Evolutionary conservation across 164 flowering plant species (phyloP).

Genomic region (Dillenia turbinata): DNA sequence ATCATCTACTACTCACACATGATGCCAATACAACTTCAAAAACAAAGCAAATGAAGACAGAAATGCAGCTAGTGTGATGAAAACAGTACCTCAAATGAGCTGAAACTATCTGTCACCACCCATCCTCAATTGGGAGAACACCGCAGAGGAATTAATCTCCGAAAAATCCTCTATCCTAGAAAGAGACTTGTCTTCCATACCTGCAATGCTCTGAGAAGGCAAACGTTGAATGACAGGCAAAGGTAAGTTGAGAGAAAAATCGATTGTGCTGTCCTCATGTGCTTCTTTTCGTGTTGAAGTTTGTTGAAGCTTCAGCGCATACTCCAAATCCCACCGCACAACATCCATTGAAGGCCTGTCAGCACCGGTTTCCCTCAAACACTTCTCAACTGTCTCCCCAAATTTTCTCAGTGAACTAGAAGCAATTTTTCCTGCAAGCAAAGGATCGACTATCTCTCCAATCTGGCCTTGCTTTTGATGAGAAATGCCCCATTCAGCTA

Average conservation of each 20-base stretch:
- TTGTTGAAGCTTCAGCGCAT: slow-evolving; percentile 28
- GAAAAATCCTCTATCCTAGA: neutral
- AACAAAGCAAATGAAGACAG: too few species aligned
- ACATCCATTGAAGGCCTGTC: slow-evolving; percentile 34
- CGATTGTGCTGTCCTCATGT: slow-evolving; percentile 20
- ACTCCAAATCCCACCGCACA: slow-evolving; percentile 34
- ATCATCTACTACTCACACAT: too few species aligned
- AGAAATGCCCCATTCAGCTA: slow-evolving; percentile 32
- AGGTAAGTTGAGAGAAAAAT: slow-evolving; percentile 10
- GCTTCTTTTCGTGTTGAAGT: slow-evolving; percentile 5
- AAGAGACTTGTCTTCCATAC: slow-evolving; percentile 1
- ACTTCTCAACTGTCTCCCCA: slow-evolving; percentile 27
- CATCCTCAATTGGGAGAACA: slow-evolving; percentile 38
- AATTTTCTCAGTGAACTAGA: slow-evolving; percentile 28
- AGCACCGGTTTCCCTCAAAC: slow-evolving; percentile 22
- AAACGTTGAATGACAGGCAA: slow-evolving; percentile 17
- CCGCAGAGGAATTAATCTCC: slow-evolving; percentile 11
- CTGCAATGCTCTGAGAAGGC: slow-evolving; percentile 17
- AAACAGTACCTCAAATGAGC: too few species aligned
- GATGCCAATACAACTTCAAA: too few species aligned
- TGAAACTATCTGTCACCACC: slow-evolving; percentile 22
- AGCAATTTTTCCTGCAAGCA: slow-evolving; percentile 21
- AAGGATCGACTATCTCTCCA: slow-evolving; percentile 24
- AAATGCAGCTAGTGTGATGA: too few species aligned
- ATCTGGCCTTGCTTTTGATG: slow-evolving; percentile 23